These are phyloP conservation scores for Cladosporium sphaerospermum DNA, from an alignment of 2,329 filamentous ascomycete genomes.

Conservation along the genomic window DNA sequence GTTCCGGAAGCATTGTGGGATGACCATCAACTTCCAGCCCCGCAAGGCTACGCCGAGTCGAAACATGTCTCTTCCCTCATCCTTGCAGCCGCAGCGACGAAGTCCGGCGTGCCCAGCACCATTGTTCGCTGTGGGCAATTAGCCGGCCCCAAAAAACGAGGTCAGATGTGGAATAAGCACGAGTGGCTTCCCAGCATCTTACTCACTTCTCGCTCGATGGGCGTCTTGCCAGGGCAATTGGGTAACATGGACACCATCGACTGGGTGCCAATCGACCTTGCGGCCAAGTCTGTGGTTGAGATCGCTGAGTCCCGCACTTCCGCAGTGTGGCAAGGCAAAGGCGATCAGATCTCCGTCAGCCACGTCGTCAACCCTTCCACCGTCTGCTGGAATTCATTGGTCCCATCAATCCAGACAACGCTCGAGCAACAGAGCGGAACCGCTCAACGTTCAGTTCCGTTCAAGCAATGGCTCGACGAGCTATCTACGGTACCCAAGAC, in stretches of 20 bases:
- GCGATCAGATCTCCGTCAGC: not conserved
- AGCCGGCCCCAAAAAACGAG: not conserved
- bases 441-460: not conserved
- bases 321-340: too few relatives aligned
- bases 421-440: not conserved
- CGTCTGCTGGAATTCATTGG: conserved; percentile 20
- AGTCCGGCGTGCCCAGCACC: conserved; percentile 31
- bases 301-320: not conserved
- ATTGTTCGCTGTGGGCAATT: conserved; percentile 27
- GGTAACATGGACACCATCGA: conserved; percentile 32
- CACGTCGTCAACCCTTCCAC: conserved; percentile 27
- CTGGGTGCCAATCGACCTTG: conserved; percentile 42
- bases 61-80: conserved; percentile 1
- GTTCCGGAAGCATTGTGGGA: not conserved
- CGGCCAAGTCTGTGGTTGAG: conserved; percentile 34
- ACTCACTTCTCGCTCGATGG: conserved; percentile 33
- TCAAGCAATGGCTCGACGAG: not conserved
- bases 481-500: not conserved
- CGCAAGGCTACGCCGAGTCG: not conserved
- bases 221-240: conserved; percentile 34
- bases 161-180: not conserved
- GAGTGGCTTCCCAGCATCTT: conserved; percentile 26
- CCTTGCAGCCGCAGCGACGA: not conserved
- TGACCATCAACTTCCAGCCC: too few relatives aligned
- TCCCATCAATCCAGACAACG: not conserved